A percentile compares a stretch with the other conserved stretches of the same genome.
phyloP scores from a whole-genome alignment of 306 rosid genomes.

The Acacia crassicarpa region DNA sequence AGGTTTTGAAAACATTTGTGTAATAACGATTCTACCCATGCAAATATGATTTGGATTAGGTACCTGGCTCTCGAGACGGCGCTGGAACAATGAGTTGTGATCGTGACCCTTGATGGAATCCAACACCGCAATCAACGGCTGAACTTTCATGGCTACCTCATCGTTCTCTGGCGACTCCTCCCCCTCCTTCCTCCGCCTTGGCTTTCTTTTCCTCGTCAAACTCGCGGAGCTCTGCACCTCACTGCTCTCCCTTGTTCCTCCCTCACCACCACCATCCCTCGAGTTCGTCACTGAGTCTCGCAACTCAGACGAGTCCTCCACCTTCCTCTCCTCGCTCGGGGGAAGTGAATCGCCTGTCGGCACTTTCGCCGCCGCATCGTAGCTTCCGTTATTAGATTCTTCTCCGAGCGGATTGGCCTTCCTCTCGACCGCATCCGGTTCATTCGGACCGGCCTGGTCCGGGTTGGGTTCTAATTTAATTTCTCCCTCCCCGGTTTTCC shows the following conservation, averaged over 20 bases:
- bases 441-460: conserved; percentile 28
- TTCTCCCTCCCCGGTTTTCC: conserved; percentile 41
- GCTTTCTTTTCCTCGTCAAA: conserved; percentile 49
- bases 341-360: conserved; percentile 37
- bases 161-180: conserved; percentile 28
- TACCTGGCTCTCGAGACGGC: conserved; percentile 79
- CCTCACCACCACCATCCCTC: conserved; percentile 28
- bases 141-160: conserved; percentile 39
- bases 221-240: conserved; percentile 87
- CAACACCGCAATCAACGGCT: conserved; percentile 56
- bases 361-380: conserved; percentile 50
- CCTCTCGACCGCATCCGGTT: conserved; percentile 32
- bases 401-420: conserved; percentile 40
- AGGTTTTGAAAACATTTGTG: not conserved
- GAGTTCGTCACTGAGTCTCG: conserved; percentile 66
- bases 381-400: conserved; percentile 72
- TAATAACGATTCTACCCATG: conserved; percentile 35
- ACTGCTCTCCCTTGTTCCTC: conserved; percentile 62
- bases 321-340: conserved; percentile 51
- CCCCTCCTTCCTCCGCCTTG: conserved; percentile 46
- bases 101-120: conserved; percentile 58
- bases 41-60: not conserved
- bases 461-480: conserved; percentile 20
- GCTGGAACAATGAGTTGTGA: conserved; percentile 61
- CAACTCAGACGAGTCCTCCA: conserved; percentile 56